These are phyloP conservation scores for Pyrrhoderma noxium DNA, from an alignment of 1,284 basidiomycete species.

Conservation along the genomic window DNA sequence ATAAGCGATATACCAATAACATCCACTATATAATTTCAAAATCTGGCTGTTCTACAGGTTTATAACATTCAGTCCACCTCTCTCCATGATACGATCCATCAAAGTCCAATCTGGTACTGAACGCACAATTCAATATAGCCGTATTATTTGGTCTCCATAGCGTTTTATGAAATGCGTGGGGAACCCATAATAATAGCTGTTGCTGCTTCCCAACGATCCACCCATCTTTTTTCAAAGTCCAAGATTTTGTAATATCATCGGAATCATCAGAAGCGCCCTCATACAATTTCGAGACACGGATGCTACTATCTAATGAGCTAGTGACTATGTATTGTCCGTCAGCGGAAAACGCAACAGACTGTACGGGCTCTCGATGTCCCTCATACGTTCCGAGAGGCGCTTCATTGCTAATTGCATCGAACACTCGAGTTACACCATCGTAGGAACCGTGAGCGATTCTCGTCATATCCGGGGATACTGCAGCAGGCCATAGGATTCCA, in stretches of 20 bases:
- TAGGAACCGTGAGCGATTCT: not conserved
- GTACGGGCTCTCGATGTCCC: not conserved
- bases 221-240: not conserved
- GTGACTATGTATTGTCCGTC: constrained; percentile 2
- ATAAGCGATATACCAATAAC: no score
- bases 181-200: constrained; percentile 5
- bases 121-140: constrained; percentile 1
- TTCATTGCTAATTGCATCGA: not conserved
- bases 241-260: not conserved
- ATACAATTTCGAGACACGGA: not conserved
- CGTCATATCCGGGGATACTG: constrained; percentile 2
- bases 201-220: not conserved
- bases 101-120: constrained; percentile 2
- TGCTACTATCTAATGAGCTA: not conserved
- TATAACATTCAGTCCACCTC: constrained; percentile 1
- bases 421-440: not conserved
- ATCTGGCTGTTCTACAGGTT: not conserved
- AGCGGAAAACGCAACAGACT: not conserved
- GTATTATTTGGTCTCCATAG: constrained; percentile 1
- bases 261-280: no score
- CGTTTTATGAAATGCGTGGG: not conserved
- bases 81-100: not conserved
- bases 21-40: no score
- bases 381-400: not conserved
- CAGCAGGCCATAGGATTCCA: not conserved